Evolutionary conservation across 2,329 filamentous ascomycete species (phyloP), one percentile per base, ranked within the genome.

Genomic region (Pseudocercospora ulei): DNA sequence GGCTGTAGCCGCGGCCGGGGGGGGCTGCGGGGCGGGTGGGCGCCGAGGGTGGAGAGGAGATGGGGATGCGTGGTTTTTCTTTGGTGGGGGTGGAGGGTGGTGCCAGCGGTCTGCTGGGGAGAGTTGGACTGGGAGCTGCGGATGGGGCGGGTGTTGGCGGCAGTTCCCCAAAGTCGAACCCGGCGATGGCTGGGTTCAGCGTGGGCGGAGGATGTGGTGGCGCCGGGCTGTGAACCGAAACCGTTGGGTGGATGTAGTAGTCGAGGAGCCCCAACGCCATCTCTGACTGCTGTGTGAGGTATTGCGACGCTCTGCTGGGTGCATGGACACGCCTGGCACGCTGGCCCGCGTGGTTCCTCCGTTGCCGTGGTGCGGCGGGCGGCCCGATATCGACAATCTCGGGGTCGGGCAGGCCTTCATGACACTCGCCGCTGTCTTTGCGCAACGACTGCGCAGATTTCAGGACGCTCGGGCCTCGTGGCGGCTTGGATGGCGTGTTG

Each of bases 221-320:
- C 1, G 38, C 42, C 4, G 53, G 52, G 35, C 50, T 56, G 11
- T 41, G 25, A 26, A 49, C 19, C 12, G 44, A 38, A 2, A 52
- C 48, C 3, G 48, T 48, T n/a, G 39, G 40, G 12, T 51, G 35
- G 4, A 51, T 51, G 33, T 57, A 57, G 33, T 53, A 57, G 33
- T 58, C 56, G 11, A 57, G 16, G n/a, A 58, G 52, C 4, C 55
- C 55, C 9, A 55, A 47, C 2, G 55, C 57, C 22, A 55, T 49
- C 34, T 56, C 54, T 2, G 55, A 57, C 23, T 51, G 51, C 19
- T 46, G 36, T 5, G 47, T 39, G 20, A 44, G 51, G 36, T 34
- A 39, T 27, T 41, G 45, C 1, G 54, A 54, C 7, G 42, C 22
- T 2, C 46, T 34, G 11, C 46, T 49, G 4, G 44, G 46, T 4